Conservation (phyloP, 2,329 filamentous ascomycete species). For the Verticillium albo-atrum region DNA sequence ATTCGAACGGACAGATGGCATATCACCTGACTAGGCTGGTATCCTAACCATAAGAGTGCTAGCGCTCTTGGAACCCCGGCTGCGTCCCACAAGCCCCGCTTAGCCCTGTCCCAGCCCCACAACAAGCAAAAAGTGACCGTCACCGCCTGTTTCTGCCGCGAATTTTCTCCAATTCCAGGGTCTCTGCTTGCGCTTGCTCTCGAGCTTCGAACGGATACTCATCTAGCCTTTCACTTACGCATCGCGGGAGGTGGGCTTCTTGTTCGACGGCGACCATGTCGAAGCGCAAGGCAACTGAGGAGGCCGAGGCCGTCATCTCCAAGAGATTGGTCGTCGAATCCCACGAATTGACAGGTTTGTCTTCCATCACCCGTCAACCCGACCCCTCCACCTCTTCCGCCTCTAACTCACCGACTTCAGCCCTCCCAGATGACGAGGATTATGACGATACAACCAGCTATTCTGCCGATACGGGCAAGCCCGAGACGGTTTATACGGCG, state of each 20-base stretch:
- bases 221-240: not conserved
- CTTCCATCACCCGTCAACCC: too few species aligned
- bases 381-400: not conserved
- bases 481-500: conserved; percentile 9
- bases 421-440: conserved; percentile 8
- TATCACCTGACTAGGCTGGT: not conserved
- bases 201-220: not conserved
- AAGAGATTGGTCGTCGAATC: conserved; percentile 6
- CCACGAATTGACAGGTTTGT: conserved; percentile 4
- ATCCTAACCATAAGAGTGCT: not conserved
- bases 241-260: not conserved
- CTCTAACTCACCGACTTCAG: not conserved
- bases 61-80: not conserved
- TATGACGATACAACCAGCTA: conserved; percentile 12
- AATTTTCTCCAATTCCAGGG: not conserved
- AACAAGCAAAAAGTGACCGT: not conserved
- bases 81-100: not conserved
- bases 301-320: not conserved
- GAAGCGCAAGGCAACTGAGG: conserved; percentile 10
- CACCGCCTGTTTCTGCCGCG: not conserved
- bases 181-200: not conserved
- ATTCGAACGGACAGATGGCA: not conserved
- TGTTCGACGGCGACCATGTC: conserved; percentile 3
- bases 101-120: not conserved
- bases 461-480: conserved; percentile 8